Evolutionary conservation across 768 basidiomycete species (phyloP).

Genomic region (Tubosaeta sp.): DNA sequence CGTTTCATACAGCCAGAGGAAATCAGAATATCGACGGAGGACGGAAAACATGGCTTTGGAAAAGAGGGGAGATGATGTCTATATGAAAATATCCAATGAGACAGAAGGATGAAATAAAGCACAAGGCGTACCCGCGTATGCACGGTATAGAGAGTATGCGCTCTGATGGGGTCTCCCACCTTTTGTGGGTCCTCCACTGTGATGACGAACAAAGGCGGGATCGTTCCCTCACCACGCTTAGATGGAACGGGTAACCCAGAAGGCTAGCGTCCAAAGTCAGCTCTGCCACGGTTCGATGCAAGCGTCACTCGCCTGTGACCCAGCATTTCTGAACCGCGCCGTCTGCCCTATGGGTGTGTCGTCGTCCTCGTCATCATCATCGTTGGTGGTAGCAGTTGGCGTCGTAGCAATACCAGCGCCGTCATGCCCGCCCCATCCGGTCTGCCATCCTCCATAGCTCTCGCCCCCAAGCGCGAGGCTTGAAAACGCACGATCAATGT

Average conservation of each 20-base stretch:
- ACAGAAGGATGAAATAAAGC: not conserved
- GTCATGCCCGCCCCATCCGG: slow-evolving; percentile 39
- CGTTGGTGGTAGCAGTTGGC: slow-evolving; percentile 18
- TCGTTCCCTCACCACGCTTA: slow-evolving; percentile 36
- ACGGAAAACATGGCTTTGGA: slow-evolving; percentile 87
- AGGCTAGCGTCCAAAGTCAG: slow-evolving; percentile 9
- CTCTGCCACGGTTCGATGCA: not conserved
- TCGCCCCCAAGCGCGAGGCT: slow-evolving; percentile 49
- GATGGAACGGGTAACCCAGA: slow-evolving; percentile 13
- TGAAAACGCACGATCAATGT: slow-evolving; percentile 33
- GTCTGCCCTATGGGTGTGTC: slow-evolving; percentile 61
- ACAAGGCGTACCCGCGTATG: slow-evolving; percentile 66
- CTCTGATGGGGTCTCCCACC: slow-evolving; percentile 92
- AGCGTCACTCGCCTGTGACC: slow-evolving; percentile 18
- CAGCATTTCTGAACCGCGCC: slow-evolving; percentile 28
- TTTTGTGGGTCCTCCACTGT: slow-evolving; percentile 96
- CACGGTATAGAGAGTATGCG: slow-evolving; percentile 96
- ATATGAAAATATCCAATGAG: not conserved
- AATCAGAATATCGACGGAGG: slow-evolving; percentile 95
- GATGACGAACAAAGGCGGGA: slow-evolving; percentile 76
- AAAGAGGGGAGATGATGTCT: slow-evolving; percentile 86
- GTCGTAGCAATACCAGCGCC: slow-evolving; percentile 13
- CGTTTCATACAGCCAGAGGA: slow-evolving; percentile 92
- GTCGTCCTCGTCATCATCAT: slow-evolving; percentile 63
- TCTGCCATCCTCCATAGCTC: slow-evolving; percentile 49